A percentile compares a stretch with the other conserved stretches of the same genome.
Conservation (phyloP, 2,329 filamentous ascomycete species). For the Penicillium sp. region DNA sequence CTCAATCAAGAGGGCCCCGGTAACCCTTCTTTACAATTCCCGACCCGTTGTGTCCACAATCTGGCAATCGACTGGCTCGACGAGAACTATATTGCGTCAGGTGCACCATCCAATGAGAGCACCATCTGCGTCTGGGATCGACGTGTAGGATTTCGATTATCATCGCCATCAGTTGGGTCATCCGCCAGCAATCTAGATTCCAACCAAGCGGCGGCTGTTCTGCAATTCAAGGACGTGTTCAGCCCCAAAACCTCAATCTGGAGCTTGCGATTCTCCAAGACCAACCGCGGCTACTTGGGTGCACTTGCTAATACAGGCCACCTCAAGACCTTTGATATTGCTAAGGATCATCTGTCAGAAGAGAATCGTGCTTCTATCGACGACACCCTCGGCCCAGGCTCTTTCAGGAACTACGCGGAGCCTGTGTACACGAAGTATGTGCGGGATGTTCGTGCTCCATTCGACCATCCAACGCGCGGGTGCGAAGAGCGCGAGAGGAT, state of each 20-base stretch:
- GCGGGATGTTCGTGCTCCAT: conserved; percentile 45
- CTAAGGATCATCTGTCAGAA: conserved; percentile 47
- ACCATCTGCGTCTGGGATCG: conserved; percentile 61
- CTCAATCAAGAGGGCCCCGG: conserved; percentile 31
- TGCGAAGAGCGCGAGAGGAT: conserved; percentile 47
- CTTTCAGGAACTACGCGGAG: conserved; percentile 41
- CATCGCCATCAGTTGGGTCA: conserved; percentile 33
- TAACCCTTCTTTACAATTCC: conserved; percentile 45
- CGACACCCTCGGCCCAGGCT: conserved; percentile 38
- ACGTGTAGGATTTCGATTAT: conserved; percentile 44
- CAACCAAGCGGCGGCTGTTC: conserved; percentile 46
- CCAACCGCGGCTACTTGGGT: conserved; percentile 54
- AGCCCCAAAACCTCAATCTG: conserved; percentile 53
- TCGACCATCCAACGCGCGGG: conserved; percentile 43
- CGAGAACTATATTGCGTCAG: conserved; percentile 62
- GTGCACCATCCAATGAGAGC: conserved; percentile 51
- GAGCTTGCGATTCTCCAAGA: conserved; percentile 59
- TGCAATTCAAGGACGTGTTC: conserved; percentile 56
- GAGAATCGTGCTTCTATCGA: conserved; percentile 39
- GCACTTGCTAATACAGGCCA: conserved; percentile 57
- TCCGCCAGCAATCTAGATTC: conserved; percentile 28
- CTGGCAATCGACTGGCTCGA: conserved; percentile 60
- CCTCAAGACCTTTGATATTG: conserved; percentile 54
- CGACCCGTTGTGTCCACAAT: conserved; percentile 60
- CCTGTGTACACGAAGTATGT: conserved; percentile 45